phyloP scores from a whole-genome alignment of 139 green algal species.

The Astrephomene gubernaculifera region DNA sequence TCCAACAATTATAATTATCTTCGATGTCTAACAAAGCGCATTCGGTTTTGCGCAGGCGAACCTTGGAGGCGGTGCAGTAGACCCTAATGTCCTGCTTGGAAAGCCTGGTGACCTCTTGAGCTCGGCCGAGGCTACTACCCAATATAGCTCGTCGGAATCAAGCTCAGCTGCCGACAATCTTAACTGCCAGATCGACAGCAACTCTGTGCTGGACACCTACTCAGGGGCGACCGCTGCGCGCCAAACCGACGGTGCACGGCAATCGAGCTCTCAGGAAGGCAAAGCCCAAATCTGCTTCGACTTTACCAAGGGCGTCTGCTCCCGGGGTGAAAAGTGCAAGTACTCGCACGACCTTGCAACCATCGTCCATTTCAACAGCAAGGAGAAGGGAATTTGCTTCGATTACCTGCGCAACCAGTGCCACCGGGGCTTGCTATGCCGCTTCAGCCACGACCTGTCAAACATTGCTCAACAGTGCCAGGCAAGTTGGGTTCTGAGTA shows the following conservation, averaged over 20 bases:
- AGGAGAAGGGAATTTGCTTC: slow-evolving; percentile 92
- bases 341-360: slow-evolving; percentile 85
- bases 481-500: slow-evolving; percentile 38
- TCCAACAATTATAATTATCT: too few relatives aligned
- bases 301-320: slow-evolving; percentile 88
- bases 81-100: neutral
- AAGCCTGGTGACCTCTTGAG: slow-evolving; percentile 1
- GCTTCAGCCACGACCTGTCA: slow-evolving; percentile 88
- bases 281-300: slow-evolving; percentile 91
- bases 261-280: slow-evolving; percentile 17
- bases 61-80: neutral
- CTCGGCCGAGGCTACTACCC: slow-evolving; percentile 23
- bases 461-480: slow-evolving; percentile 80
- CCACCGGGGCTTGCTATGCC: slow-evolving; percentile 84
- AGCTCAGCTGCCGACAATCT: slow-evolving; percentile 26
- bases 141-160: slow-evolving; percentile 34
- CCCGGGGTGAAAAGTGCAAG: slow-evolving; percentile 83
- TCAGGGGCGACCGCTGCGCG: neutral
- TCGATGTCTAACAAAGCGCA: too few relatives aligned
- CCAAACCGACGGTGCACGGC: neutral
- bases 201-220: neutral
- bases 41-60: neutral
- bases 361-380: slow-evolving; percentile 85
- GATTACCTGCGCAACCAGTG: slow-evolving; percentile 88
- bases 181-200: slow-evolving; percentile 14